phyloP scores from a whole-genome alignment of 1,284 basidiomycete species.

The Cryptococcus hybrid region DNA sequence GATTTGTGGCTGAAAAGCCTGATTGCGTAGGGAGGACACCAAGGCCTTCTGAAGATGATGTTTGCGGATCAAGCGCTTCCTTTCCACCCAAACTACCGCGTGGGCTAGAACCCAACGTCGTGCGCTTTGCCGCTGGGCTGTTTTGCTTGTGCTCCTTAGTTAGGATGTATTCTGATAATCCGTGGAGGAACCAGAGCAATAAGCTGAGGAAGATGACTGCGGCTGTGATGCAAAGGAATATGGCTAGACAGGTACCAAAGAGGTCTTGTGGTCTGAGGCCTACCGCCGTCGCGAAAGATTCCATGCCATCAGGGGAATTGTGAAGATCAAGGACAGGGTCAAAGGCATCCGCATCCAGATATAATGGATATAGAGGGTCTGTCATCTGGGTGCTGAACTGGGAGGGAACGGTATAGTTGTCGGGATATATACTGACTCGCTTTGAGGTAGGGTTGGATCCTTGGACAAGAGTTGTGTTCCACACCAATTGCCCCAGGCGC shows the following conservation, averaged over 20 bases:
- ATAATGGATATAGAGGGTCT: constrained; percentile 71
- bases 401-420: constrained; percentile 58
- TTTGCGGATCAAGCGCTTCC: constrained; percentile 16
- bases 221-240: constrained; percentile 78
- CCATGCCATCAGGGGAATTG: constrained; percentile 58
- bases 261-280: constrained; percentile 79
- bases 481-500: constrained; percentile 83
- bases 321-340: constrained; percentile 48
- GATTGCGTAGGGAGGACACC: constrained; percentile 15
- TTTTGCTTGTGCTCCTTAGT: constrained; percentile 2
- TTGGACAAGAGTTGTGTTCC: constrained; percentile 71
- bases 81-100: constrained; percentile 23
- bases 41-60: constrained; percentile 12
- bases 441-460: constrained; percentile 51
- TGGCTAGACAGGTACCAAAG: constrained; percentile 74
- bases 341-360: constrained; percentile 62
- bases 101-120: constrained; percentile 17
- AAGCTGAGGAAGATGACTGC: constrained; percentile 67
- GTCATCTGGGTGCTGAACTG: constrained; percentile 68
- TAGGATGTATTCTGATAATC: constrained; percentile 30
- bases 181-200: constrained; percentile 69
- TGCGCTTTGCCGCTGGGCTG: constrained; percentile 10
- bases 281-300: constrained; percentile 73
- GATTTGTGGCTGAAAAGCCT: constrained; percentile 12
- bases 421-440: constrained; percentile 65